Conservation (phyloP, 2,329 filamentous ascomycete genomes). For the Arthroderma uncinatum region DNA sequence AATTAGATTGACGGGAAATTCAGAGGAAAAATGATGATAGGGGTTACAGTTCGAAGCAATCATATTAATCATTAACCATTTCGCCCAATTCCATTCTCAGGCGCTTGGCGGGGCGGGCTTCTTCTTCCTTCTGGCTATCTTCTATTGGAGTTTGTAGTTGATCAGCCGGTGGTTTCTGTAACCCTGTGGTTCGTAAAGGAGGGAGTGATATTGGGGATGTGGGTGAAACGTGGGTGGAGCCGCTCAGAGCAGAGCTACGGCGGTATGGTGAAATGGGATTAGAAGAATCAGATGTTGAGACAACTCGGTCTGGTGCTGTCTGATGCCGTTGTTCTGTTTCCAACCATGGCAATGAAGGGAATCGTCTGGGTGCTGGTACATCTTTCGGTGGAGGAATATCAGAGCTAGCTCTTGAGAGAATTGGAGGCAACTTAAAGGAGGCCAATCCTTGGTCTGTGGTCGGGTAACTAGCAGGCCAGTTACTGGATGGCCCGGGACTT, state of each 20-base stretch:
- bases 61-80: slow-evolving; percentile 15
- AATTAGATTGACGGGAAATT: background rate
- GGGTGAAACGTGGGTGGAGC: background rate
- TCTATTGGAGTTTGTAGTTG: background rate
- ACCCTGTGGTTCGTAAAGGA: background rate
- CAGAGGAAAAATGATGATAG: background rate
- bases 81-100: slow-evolving; percentile 16
- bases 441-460: background rate
- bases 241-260: background rate
- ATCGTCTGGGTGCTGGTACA: background rate
- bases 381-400: background rate
- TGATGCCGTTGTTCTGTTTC: background rate
- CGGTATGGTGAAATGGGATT: slow-evolving; percentile 2
- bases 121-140: slow-evolving; percentile 1
- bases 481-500: slow-evolving; percentile 1
- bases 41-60: background rate
- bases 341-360: slow-evolving; percentile 2
- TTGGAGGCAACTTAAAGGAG: slow-evolving; percentile 6
- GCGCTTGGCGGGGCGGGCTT: slow-evolving; percentile 12
- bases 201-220: slow-evolving; percentile 4
- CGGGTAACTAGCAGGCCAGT: background rate
- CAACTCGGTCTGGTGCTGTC: background rate
- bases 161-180: background rate
- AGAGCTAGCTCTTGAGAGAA: background rate
- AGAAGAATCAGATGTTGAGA: background rate